These are phyloP conservation scores for Penicillium palitans DNA, from an alignment of 2,329 filamentous ascomycete genomes.

Conservation along the genomic window DNA sequence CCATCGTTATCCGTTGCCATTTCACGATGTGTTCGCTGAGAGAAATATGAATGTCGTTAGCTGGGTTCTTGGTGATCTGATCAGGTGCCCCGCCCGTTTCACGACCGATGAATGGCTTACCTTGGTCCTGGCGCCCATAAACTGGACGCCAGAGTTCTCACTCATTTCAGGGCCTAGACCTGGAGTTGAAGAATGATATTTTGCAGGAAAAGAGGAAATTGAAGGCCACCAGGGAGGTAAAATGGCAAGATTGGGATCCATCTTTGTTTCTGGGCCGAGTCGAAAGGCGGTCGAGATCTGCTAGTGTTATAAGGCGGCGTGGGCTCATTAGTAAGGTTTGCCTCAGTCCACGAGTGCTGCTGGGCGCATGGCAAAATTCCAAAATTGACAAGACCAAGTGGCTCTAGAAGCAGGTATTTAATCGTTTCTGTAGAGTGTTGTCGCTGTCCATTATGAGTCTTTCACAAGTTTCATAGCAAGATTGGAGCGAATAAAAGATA, in stretches of 20 bases:
- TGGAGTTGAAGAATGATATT: background rate
- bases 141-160: slow-evolving; percentile 38
- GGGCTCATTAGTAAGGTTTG: background rate
- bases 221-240: slow-evolving; percentile 2
- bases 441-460: background rate
- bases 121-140: slow-evolving; percentile 42
- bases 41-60: slow-evolving; percentile 19
- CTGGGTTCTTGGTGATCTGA: slow-evolving; percentile 10
- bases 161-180: slow-evolving; percentile 33
- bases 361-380: background rate
- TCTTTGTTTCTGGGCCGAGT: slow-evolving; percentile 14
- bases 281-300: slow-evolving; percentile 2
- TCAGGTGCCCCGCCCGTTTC: slow-evolving; percentile 28
- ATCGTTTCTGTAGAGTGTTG: background rate
- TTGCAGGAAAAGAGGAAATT: slow-evolving; percentile 2
- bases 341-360: background rate
- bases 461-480: background rate
- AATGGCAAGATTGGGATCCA: slow-evolving; percentile 2
- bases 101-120: slow-evolving; percentile 27
- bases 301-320: background rate
- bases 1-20: slow-evolving; percentile 37
- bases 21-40: slow-evolving; percentile 37
- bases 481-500: background rate
- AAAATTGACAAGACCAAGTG: background rate
- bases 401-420: background rate